Evolutionary conservation across 257 asterid genomes (phyloP), one percentile per base, ranked within the genome.

Genomic region (Nicotiana obtusifolia): DNA sequence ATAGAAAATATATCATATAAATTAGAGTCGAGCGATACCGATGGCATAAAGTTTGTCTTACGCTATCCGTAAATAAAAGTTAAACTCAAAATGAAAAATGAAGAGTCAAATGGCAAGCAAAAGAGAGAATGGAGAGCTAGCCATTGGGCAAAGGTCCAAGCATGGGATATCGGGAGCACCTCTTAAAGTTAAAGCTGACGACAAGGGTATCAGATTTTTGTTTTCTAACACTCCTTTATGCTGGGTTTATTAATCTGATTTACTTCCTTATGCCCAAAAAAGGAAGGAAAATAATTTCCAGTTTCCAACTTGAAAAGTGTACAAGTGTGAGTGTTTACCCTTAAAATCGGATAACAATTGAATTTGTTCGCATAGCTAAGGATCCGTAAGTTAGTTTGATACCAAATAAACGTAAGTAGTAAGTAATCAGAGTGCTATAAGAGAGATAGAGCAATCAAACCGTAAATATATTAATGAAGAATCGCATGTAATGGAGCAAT

Each of bases 181-280:
- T 71, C 3, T 47, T 47, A 73, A 73, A 73, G 60, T 73, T 73
- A 73, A 73, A 73, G 78, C 22, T 47, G 60, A 73, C 13, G 37
- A 71, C 54, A 47, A 47, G 16, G 31, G 31, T 17, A 67, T 67
- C 54, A 1, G 2, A 3, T 15, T 7, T 10, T 33, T 8, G 35
- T 67, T 67, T 67, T 69, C 15, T 56, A n/a, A 41, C n/a, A 67
- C 14, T 31, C 60, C 37, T 73, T 73, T 73, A 47, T 1, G 78
- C 22, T 73, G 15, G 37, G 24, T 44, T 44, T 11, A 73, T 47
- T 22, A 4, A 22, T 73, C 7, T 73, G 8, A 73, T 22, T 73
- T 41, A 73, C 13, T 44, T 71, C 60, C 20, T 44, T 14, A 5
- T 11, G 22, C 57, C 49, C 19, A 69, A 20, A 44, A 69, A 20